Evolutionary conservation across 495 filamentous ascomycete species (phyloP).

Genomic region (Penicillium salamii): DNA sequence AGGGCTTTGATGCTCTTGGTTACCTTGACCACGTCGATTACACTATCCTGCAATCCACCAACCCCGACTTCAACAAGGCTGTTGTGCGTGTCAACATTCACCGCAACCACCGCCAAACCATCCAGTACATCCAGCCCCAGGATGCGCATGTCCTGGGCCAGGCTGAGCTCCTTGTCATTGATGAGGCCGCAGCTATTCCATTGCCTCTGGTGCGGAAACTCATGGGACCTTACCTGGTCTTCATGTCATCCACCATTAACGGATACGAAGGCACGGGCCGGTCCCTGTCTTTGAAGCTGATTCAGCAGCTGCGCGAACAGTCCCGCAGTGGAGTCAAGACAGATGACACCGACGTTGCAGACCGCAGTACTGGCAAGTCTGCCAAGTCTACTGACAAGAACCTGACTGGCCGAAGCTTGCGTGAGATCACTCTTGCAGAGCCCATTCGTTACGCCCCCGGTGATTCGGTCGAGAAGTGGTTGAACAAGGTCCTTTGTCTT

Average conservation of each 20-base stretch:
- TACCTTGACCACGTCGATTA: conserved; percentile 96
- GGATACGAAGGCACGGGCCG: conserved; percentile 98
- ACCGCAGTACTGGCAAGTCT: conserved; percentile 67
- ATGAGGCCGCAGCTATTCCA: conserved; percentile 97
- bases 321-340: conserved; percentile 59
- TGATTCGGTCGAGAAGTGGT: conserved; percentile 92
- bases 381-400: conserved; percentile 59
- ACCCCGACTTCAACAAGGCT: conserved; percentile 98
- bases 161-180: conserved; percentile 93
- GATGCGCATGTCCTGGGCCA: conserved; percentile 93
- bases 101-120: conserved; percentile 93
- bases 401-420: conserved; percentile 73
- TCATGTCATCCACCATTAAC: conserved; percentile 99
- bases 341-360: conserved; percentile 64
- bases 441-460: conserved; percentile 93
- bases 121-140: conserved; percentile 96
- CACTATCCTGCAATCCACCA: conserved; percentile 96
- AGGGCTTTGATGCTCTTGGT: conserved; percentile 90
- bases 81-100: conserved; percentile 97
- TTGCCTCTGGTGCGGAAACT: conserved; percentile 88
- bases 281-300: conserved; percentile 92
- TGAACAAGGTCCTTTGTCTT: conserved; percentile 90
- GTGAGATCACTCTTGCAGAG: conserved; percentile 88
- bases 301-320: conserved; percentile 95
- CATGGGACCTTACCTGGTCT: conserved; percentile 97